Percentiles rank a stretch among this genome's conserved stretches.
Evolutionary conservation across 768 basidiomycete genomes (phyloP).

Genomic region (Pluteus cervinus): DNA sequence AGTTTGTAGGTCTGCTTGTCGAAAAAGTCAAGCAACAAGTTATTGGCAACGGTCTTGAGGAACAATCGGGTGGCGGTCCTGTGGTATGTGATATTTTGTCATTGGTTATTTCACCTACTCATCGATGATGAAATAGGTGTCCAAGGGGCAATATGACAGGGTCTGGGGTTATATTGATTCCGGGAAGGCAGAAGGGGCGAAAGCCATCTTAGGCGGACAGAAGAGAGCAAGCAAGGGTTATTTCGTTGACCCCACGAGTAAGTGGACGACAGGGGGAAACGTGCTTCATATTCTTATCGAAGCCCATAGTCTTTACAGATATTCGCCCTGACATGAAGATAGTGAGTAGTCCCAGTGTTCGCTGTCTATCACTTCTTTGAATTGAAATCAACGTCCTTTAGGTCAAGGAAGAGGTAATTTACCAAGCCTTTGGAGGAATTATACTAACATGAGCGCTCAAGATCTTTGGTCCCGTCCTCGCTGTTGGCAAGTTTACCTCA

Average conservation of each 20-base stretch:
- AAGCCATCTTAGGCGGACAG: constrained; percentile 69
- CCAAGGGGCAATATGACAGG: constrained; percentile 79
- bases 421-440: constrained; percentile 6
- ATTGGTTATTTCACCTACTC: neutral
- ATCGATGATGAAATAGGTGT: constrained; percentile 45
- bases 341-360: constrained; percentile 34
- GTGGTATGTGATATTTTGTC: constrained; percentile 46
- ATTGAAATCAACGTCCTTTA: constrained; percentile 13
- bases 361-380: neutral
- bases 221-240: constrained; percentile 75
- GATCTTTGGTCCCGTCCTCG: constrained; percentile 94
- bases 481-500: constrained; percentile 75
- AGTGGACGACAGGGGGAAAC: constrained; percentile 22
- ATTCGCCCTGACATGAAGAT: constrained; percentile 81
- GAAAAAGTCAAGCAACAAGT: constrained; percentile 61
- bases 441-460: constrained; percentile 21
- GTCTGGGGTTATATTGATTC: constrained; percentile 85
- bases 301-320: constrained; percentile 68
- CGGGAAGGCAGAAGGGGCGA: constrained; percentile 82
- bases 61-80: constrained; percentile 72
- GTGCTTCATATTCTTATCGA: neutral
- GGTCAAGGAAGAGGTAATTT: constrained; percentile 65
- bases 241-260: constrained; percentile 87
- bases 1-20: constrained; percentile 64
- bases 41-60: constrained; percentile 80